Base-by-base conservation (phyloP, 139 green algal species). In the Chlorella sp. region DNA sequence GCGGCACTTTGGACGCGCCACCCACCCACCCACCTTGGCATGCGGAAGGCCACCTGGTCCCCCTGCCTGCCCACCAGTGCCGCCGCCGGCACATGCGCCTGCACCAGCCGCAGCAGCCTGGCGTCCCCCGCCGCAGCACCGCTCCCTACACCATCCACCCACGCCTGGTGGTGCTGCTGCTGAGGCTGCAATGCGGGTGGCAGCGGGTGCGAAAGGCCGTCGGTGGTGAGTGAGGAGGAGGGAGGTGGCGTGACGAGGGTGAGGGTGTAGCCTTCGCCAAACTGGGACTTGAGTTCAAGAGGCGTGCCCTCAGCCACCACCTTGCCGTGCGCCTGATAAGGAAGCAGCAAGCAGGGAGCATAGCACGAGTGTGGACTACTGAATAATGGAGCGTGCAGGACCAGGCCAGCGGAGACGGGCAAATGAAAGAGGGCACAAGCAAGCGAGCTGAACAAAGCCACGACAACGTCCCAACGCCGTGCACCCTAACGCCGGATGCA, bases 231-330 rank as follows among this genome's bases (percentile, higher is more conserved):
- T n/a, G n/a, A n/a, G n/a, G n/a, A n/a, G n/a, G n/a, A n/a, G 42
- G 42, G 42, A 55, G 42, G 42, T 55, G 42, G 42, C 10, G 42
- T 55, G 29, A 80, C 81, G 0, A 92, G 2, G 0, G 88, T 93
- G 32, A 94, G 84, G 10, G 84, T 93, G 80, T 95, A 95, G 17
- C 90, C 90, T 14, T 87, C 85, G 14, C 90, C 90, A 64, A 88
- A 87, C 14, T 60, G 35, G 1, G 71, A 42, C 69, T 96, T 94
- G 0, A 97, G 89, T 35, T 89, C 78, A 62, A 95, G 74, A 1
- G 82, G 83, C 26, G 81, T 88, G 5, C 92, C 92, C 4, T 27
- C 2, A 0, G 61, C 67, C 1, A 30, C 34, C 51, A 42, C 67
- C 14, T 35, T 17, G 10, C 51, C 31, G 29, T 31, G 10, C 24